Evolutionary conservation across 2,329 filamentous ascomycete species (phyloP).

Genomic region (Rutstroemia sp.): DNA sequence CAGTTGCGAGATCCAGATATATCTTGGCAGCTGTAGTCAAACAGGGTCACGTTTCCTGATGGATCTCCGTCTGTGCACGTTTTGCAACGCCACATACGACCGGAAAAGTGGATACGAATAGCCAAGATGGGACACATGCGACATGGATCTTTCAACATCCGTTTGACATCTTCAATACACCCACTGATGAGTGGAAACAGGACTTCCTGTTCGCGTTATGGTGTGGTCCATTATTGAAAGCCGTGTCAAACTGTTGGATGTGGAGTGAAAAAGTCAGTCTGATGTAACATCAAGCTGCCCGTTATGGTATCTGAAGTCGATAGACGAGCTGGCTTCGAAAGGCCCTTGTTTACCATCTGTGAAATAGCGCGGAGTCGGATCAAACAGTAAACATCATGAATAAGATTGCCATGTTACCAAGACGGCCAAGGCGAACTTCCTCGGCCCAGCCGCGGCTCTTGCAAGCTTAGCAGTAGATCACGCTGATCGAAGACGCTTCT

Average conservation of each 20-base stretch:
- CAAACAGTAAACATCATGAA: background rate
- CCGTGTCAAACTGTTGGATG: too few relatives aligned
- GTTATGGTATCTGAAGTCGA: too few relatives aligned
- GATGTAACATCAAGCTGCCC: too few relatives aligned
- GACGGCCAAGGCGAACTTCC: too few relatives aligned
- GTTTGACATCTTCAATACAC: conserved; percentile 4
- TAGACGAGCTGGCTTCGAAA: too few relatives aligned
- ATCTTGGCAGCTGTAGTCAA: conserved; percentile 7
- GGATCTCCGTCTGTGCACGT: conserved; percentile 5
- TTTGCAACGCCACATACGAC: conserved; percentile 4
- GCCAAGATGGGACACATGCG: background rate
- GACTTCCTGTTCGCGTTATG: background rate
- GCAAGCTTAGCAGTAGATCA: too few relatives aligned
- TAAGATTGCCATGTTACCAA: too few relatives aligned
- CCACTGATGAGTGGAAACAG: background rate
- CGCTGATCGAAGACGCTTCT: too few relatives aligned
- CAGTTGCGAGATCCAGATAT: background rate
- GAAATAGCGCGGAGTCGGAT: background rate
- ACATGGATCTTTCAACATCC: background rate
- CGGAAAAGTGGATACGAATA: background rate
- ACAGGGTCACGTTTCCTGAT: conserved; percentile 4
- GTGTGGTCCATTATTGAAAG: too few relatives aligned
- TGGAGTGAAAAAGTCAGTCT: too few relatives aligned
- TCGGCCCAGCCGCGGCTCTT: too few relatives aligned
- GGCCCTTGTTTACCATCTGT: background rate